Evolutionary conservation across 2,329 filamentous ascomycete species (phyloP).

Genomic region (Leptographium galeiforme): DNA sequence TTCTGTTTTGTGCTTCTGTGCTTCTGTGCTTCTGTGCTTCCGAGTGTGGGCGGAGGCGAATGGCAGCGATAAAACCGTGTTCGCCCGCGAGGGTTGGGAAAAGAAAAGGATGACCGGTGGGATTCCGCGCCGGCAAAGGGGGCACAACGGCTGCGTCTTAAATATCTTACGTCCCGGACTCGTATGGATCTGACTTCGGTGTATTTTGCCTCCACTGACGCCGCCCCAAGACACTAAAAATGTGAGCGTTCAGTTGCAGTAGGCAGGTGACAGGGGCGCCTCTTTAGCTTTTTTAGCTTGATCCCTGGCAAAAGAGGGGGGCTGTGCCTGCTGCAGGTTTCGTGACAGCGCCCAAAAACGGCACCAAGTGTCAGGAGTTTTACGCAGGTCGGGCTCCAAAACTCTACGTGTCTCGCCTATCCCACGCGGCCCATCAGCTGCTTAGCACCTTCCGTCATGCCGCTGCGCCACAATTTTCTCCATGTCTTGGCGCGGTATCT

Average conservation of each 20-base stretch:
- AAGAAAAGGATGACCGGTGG: neutral
- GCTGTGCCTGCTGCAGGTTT: neutral
- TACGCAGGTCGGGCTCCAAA: neutral
- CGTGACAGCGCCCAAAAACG: neutral
- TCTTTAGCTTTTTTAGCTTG: neutral
- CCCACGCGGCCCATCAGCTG: neutral
- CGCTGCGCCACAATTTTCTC: too few relatives aligned
- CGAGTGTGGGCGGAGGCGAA: neutral
- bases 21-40: too few relatives aligned
- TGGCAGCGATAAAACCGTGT: too few relatives aligned
- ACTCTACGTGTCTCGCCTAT: neutral
- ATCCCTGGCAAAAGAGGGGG: neutral
- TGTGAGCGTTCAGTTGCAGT: neutral
- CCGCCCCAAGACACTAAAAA: neutral
- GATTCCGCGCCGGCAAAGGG: neutral
- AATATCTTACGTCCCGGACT: neutral
- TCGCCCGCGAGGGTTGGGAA: neutral
- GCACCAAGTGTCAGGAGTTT: neutral
- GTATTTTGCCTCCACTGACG: neutral
- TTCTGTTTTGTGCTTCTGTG: neutral
- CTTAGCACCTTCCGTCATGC: too few relatives aligned
- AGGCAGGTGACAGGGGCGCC: neutral
- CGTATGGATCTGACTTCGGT: neutral
- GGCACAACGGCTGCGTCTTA: neutral
- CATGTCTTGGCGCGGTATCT: too few relatives aligned